phyloP scores from a whole-genome alignment of 176 grass and related monocot species.

The Cenchrus fungigraminus region DNA sequence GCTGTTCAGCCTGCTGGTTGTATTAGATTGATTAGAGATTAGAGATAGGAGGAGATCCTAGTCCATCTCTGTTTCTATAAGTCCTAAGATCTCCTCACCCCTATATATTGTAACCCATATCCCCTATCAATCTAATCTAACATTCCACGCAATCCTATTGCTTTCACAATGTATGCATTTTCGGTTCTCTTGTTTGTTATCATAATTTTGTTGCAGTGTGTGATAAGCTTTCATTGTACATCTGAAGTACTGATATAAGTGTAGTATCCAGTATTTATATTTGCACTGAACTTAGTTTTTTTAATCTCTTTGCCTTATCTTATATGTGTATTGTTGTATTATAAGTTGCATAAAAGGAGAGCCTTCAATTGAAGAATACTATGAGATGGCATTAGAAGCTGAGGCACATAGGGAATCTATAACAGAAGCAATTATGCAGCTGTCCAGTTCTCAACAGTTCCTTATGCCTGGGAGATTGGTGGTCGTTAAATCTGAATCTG shows the following conservation, averaged over 20 bases:
- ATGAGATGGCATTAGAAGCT: conserved; percentile 64
- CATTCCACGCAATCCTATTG: no score
- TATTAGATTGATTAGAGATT: no score
- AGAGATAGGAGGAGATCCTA: no score
- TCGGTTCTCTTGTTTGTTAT: neutral
- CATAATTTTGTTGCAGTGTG: neutral
- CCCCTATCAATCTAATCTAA: no score
- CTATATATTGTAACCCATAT: no score
- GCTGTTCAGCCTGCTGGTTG: no score
- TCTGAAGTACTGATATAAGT: neutral
- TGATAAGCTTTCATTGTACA: neutral
- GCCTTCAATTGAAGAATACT: conserved; percentile 91
- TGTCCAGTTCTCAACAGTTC: conserved; percentile 60
- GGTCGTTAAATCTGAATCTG: conserved; percentile 86
- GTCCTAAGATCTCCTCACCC: no score
- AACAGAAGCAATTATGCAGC: conserved; percentile 74
- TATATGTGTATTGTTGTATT: conserved; percentile 40
- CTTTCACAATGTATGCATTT: neutral
- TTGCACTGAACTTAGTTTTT: conserved; percentile 7
- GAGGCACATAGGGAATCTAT: conserved; percentile 71
- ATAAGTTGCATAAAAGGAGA: conserved; percentile 96
- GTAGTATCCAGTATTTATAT: conserved; percentile 7
- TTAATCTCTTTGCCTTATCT: conserved; percentile 9
- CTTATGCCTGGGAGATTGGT: conserved; percentile 84
- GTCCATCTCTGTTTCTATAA: no score